phyloP scores from a whole-genome alignment of 2,329 filamentous ascomycete species.

The Myriosclerotinia duriaeana region DNA sequence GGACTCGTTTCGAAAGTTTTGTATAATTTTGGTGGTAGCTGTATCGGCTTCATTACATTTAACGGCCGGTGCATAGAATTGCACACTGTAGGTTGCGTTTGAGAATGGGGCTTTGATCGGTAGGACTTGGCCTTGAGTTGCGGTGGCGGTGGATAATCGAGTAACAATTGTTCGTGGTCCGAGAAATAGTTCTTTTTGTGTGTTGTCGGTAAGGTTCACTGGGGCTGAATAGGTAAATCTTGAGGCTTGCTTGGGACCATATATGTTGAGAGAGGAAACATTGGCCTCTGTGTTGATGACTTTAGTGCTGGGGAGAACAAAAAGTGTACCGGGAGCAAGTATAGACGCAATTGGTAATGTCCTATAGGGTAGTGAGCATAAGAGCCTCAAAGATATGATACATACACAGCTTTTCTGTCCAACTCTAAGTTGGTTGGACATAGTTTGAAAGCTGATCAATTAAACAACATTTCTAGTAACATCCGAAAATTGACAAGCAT shows the following conservation, averaged over 20 bases:
- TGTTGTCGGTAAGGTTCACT: slow-evolving; percentile 7
- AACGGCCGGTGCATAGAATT: slow-evolving; percentile 29
- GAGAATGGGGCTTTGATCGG: slow-evolving; percentile 23
- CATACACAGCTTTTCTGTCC: not conserved
- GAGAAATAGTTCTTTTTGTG: slow-evolving; percentile 21
- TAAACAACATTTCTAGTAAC: not conserved
- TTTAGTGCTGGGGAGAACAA: slow-evolving; percentile 23
- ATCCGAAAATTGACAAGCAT: not conserved
- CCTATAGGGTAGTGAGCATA: slow-evolving; percentile 4
- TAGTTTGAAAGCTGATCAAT: not conserved
- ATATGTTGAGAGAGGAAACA: slow-evolving; percentile 24
- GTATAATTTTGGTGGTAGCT: slow-evolving; percentile 21
- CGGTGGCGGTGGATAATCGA: slow-evolving; percentile 27
- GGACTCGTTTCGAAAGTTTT: slow-evolving; percentile 10
- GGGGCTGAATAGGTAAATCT: slow-evolving; percentile 24
- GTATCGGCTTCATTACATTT: slow-evolving; percentile 27
- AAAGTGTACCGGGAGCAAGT: slow-evolving; percentile 29
- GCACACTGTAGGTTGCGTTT: slow-evolving; percentile 28
- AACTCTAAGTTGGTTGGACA: not conserved
- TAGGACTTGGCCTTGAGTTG: slow-evolving; percentile 27
- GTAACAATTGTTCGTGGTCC: slow-evolving; percentile 29
- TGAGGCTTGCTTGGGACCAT: slow-evolving; percentile 6
- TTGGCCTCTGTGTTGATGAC: not conserved
- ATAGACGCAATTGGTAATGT: slow-evolving; percentile 22
- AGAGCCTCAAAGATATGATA: not conserved